phyloP scores from a whole-genome alignment of 345 rosid species.

The Euphorbia tirucalli region DNA sequence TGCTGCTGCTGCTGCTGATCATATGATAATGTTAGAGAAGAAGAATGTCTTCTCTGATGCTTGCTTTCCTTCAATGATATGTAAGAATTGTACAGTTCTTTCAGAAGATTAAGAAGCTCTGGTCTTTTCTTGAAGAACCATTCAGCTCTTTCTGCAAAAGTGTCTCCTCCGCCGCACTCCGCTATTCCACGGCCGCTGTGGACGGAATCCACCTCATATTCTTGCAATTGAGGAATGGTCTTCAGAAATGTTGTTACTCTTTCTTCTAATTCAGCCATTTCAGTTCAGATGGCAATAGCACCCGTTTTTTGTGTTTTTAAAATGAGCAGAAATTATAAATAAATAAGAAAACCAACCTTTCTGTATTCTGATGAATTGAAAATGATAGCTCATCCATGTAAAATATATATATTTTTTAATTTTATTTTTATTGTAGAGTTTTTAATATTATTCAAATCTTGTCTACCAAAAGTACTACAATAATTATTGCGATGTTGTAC shows the following conservation, averaged over 20 bases:
- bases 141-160: conserved; percentile 65
- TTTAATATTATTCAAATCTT: not conserved
- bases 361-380: not conserved
- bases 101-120: conserved; percentile 50
- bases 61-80: conserved; percentile 31
- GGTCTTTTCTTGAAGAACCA: conserved; percentile 70
- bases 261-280: conserved; percentile 48
- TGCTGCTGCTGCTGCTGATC: not conserved
- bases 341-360: no score
- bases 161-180: conserved; percentile 31
- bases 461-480: not conserved
- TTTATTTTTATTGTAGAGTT: not conserved
- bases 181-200: no score
- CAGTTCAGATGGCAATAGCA: no score
- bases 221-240: not conserved
- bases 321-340: no score
- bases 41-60: conserved; percentile 2
- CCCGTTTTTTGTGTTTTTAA: not conserved
- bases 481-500: not conserved
- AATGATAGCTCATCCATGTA: not conserved
- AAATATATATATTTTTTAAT: no score
- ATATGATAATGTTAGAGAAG: not conserved
- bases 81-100: conserved; percentile 62
- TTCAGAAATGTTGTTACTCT: conserved; percentile 43
- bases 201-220: no score